Evolutionary conservation across 2,329 filamentous ascomycete genomes (phyloP), one percentile per base, ranked within the genome.

Genomic region (Pestalotiopsis sp.): DNA sequence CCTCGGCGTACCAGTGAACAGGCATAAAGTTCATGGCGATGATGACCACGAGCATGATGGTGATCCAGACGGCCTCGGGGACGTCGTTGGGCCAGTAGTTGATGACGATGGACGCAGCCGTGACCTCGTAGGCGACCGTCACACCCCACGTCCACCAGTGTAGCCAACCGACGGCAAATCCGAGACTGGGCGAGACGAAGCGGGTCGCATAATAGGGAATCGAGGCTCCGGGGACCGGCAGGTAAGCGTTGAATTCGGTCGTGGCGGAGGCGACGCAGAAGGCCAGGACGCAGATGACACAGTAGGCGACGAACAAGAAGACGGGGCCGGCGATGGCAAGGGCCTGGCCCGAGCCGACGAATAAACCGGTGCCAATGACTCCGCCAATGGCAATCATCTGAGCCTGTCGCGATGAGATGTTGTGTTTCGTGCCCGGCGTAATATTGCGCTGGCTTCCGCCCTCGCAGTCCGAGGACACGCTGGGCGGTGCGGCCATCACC

Each of bases 251-350:
- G n/a, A 76, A 71, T 61, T 80, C 77, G 59, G 74, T 76, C 61
- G 78, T 74, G 66, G 72, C 74, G 59, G 78, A 77, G 82, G 88
- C 88, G 71, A 88, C 85, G 23, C 83, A 84, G 76, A 82, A 88
- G 58, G 89, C 83, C 67, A 88, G 82, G 13, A 85, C 80, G 62
- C 85, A 85, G 67, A 87, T 80, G 63, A 84, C 81, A 39, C 80
- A 74, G 70, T 84, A 85, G 17, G 81, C 80, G 52, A 85, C 78
- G n/a, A 85, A 73, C 4, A 83, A 78, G 61, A 76, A 78, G 31
- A 81, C 82, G 62, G 74, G 73, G 0, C 76, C 74, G 20, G 72
- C 75, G n/a, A 68, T 71, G 61, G 71, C 69, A 20, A 71, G 67
- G 13, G 61, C 61, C 49, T 67, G 61, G 20, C 67, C 69, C n/a